Base-by-base conservation (phyloP, 73 alveolate species). In the Symbiodinium natans region DNA sequence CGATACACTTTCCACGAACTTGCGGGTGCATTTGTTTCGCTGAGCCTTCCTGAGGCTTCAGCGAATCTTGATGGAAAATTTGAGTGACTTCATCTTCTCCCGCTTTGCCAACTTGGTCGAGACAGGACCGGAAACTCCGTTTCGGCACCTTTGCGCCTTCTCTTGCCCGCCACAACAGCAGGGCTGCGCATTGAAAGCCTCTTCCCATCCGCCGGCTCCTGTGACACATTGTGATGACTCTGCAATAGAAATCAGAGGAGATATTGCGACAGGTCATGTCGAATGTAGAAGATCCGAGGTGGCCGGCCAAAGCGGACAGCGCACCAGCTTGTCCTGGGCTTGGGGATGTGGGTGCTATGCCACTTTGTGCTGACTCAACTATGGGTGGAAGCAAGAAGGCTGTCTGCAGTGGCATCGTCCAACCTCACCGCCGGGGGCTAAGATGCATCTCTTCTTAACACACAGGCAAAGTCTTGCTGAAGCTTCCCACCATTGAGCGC, bases 91-190 rank as follows among this genome's bases (percentile, higher is more conserved):
- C 36, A 63, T 36, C 38, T 63, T 63, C 36, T 31, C 38, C 38
- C 80, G 80, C 80, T 63, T 63, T 63, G 29, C 36, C 80, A 63
- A 63, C 80, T 23, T 63, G 80, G 80, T 63, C 36, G 80, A 63
- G 80, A 63, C 80, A 63, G 80, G 80, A 63, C 21, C 36, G 40
- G 38, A 29, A 29, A 29, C 34, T 23, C 38, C 0, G 75, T 27
- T 23, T 63, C n/a, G n/a, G n/a, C n/a, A n/a, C n/a, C n/a, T n/a
- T n/a, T n/a, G n/a, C n/a, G n/a, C n/a, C n/a, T n/a, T n/a, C n/a
- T n/a, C n/a, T n/a, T n/a, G n/a, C n/a, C n/a, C n/a, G n/a, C n/a
- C n/a, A n/a, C n/a, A n/a, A n/a, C n/a, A 23, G 80, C 31, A 63
- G 80, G 80, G 9, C 80, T 63, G 11, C 80, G 80, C 80, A 63